phyloP scores from a whole-genome alignment of 1,139 yeast genomes.

The Kodamaea derodonti region DNA sequence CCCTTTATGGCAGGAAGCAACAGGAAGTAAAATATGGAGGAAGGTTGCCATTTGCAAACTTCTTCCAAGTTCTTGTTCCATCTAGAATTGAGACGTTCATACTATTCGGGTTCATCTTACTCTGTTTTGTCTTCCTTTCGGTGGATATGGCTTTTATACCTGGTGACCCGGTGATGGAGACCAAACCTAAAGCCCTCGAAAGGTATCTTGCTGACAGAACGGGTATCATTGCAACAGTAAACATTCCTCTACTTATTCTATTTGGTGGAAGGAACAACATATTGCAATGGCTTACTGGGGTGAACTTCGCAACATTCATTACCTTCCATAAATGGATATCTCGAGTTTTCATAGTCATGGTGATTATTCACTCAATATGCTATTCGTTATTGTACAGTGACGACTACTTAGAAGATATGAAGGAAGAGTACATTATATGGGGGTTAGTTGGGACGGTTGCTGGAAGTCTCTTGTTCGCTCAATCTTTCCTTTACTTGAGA shows the following conservation, averaged over 20 bases:
- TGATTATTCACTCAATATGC: conserved; percentile 37
- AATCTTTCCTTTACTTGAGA: conserved; percentile 38
- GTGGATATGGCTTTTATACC: conserved; percentile 16
- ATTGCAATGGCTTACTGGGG: conserved; percentile 39
- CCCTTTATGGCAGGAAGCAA: conserved; percentile 20
- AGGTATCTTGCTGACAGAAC: conserved; percentile 31
- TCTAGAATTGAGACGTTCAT: conserved; percentile 17
- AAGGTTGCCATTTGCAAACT: neutral
- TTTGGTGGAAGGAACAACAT: conserved; percentile 46
- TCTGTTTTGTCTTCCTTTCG: conserved; percentile 10
- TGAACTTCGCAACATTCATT: conserved; percentile 34
- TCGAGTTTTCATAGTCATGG: conserved; percentile 26
- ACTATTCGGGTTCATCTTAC: conserved; percentile 12
- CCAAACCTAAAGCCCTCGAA: conserved; percentile 17
- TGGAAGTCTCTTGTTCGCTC: conserved; percentile 31
- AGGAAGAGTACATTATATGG: conserved; percentile 23
- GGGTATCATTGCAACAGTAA: conserved; percentile 28
- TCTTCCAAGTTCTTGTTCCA: conserved; percentile 12
- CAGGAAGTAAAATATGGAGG: conserved; percentile 13
- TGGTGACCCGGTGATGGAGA: conserved; percentile 23
- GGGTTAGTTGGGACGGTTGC: conserved; percentile 30
- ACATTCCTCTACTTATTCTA: conserved; percentile 32
- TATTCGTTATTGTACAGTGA: conserved; percentile 18
- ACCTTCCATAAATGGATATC: conserved; percentile 39
- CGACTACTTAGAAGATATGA: conserved; percentile 8